Evolutionary conservation across 2,329 filamentous ascomycete species (phyloP).

Genomic region (Graphilbum fragrans): DNA sequence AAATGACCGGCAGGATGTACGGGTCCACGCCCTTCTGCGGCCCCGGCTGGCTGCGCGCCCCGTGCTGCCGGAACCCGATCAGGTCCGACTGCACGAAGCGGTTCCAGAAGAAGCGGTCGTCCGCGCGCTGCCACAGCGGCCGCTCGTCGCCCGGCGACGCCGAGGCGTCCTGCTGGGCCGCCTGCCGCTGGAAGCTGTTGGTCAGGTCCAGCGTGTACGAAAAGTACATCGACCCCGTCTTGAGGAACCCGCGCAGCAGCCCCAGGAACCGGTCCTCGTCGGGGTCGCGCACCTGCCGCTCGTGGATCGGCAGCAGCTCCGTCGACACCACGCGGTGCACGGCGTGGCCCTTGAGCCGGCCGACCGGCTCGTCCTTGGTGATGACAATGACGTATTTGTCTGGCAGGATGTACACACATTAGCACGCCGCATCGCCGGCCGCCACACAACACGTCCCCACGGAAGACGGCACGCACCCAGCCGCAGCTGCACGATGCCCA

Average conservation of each 20-base stretch:
- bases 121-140: conserved; percentile 82
- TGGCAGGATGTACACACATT: too few relatives aligned
- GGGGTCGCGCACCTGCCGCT: conserved; percentile 78
- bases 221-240: conserved; percentile 87
- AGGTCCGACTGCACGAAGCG: conserved; percentile 82
- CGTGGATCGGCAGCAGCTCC: conserved; percentile 87
- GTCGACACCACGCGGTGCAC: conserved; percentile 86
- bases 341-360: conserved; percentile 87
- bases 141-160: conserved; percentile 14
- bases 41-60: conserved; percentile 50
- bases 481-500: conserved; percentile 87
- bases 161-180: conserved; percentile 52
- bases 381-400: conserved; percentile 97
- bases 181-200: conserved; percentile 91
- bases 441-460: too few relatives aligned
- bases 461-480: conserved; percentile 49
- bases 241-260: conserved; percentile 71
- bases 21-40: conserved; percentile 72
- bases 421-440: too few relatives aligned
- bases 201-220: conserved; percentile 96
- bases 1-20: conserved; percentile 91
- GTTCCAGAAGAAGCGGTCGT: conserved; percentile 99
- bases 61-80: conserved; percentile 68
- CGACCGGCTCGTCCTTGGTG: conserved; percentile 84
- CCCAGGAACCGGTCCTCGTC: conserved; percentile 88